phyloP scores from a whole-genome alignment of 768 basidiomycete genomes.

The Daedalea quercina region DNA sequence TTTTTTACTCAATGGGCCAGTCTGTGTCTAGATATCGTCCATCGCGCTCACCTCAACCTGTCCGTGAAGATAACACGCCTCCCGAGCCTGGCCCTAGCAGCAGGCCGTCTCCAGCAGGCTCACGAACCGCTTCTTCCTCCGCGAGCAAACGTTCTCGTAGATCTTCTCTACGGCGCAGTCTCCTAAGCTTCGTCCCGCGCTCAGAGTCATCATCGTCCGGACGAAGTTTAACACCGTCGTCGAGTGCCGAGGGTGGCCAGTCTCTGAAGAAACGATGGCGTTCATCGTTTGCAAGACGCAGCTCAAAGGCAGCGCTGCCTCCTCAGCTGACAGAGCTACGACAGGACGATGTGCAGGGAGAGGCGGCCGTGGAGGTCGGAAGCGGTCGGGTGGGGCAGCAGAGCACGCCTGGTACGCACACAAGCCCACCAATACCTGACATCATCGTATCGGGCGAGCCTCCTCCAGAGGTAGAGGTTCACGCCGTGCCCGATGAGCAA shows the following conservation, averaged over 20 bases:
- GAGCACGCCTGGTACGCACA: slow-evolving; percentile 1
- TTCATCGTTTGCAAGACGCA: slow-evolving; percentile 12
- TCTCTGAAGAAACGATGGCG: slow-evolving; percentile 24
- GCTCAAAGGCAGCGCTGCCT: neutral
- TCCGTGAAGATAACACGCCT: slow-evolving; percentile 3
- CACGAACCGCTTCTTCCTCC: neutral
- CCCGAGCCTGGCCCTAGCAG: neutral
- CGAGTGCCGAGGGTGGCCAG: slow-evolving; percentile 1
- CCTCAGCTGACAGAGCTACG: neutral
- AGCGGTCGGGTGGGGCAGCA: neutral
- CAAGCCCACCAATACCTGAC: neutral
- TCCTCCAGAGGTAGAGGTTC: neutral
- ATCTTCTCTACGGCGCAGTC: slow-evolving; percentile 16
- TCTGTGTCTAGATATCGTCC: slow-evolving; percentile 15
- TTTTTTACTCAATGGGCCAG: slow-evolving; percentile 18
- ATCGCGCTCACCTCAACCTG: slow-evolving; percentile 8
- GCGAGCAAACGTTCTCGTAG: slow-evolving; percentile 14
- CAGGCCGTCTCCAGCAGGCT: slow-evolving; percentile 2
- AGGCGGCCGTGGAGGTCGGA: neutral
- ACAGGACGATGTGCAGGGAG: neutral
- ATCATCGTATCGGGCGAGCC: slow-evolving; percentile 1
- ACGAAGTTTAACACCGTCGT: neutral
- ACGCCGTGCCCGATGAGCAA: neutral
- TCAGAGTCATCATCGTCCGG: slow-evolving; percentile 8
- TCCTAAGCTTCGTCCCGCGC: slow-evolving; percentile 14